phyloP scores from a whole-genome alignment of 1,139 yeast species.

The Saccharomyces hybrid region DNA sequence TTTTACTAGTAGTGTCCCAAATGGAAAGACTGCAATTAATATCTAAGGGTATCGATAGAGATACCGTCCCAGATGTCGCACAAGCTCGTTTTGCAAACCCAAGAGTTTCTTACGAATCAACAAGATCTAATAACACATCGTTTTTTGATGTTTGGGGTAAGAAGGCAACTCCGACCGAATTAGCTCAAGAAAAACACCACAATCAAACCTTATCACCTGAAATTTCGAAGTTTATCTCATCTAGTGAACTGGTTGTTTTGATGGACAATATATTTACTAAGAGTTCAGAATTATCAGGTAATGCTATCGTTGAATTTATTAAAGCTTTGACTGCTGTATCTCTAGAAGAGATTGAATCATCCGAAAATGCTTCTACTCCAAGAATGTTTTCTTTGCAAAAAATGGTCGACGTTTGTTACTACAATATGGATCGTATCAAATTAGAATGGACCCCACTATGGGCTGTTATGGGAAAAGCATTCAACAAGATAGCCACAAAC shows the following conservation, averaged over 20 bases:
- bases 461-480: slow-evolving; percentile 88
- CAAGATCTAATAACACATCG: slow-evolving; percentile 35
- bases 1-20: slow-evolving; percentile 78
- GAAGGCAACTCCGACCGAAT: slow-evolving; percentile 41
- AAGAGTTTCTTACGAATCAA: slow-evolving; percentile 51
- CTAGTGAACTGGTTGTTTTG: slow-evolving; percentile 74
- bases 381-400: slow-evolving; percentile 89
- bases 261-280: slow-evolving; percentile 84
- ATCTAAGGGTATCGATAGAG: slow-evolving; percentile 83
- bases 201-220: slow-evolving; percentile 45
- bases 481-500: slow-evolving; percentile 79
- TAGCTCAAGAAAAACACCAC: slow-evolving; percentile 43
- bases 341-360: slow-evolving; percentile 82
- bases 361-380: slow-evolving; percentile 76
- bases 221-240: slow-evolving; percentile 53
- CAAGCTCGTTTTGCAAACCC: slow-evolving; percentile 49
- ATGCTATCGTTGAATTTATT: slow-evolving; percentile 80
- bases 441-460: slow-evolving; percentile 96
- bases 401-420: slow-evolving; percentile 94
- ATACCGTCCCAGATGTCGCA: slow-evolving; percentile 77
- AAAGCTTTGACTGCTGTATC: slow-evolving; percentile 82
- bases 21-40: slow-evolving; percentile 83
- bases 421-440: slow-evolving; percentile 93
- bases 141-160: slow-evolving; percentile 36
- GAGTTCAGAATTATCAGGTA: slow-evolving; percentile 72